Evolutionary conservation across 2,329 filamentous ascomycete species (phyloP), one percentile per base, ranked within the genome.

Genomic region (Domatiomyces catenatus): DNA sequence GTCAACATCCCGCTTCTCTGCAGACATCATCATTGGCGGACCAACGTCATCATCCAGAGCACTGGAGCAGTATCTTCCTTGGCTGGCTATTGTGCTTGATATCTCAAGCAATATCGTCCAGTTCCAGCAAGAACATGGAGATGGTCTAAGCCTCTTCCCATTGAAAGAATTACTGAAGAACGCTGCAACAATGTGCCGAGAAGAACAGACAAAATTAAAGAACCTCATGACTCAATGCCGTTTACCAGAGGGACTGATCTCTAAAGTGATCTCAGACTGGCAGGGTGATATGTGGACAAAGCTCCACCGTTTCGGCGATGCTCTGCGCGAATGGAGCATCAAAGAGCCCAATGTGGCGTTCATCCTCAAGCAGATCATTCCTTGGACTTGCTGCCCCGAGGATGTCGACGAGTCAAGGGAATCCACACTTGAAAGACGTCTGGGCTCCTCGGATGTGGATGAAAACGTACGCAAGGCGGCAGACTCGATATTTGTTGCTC

Each of bases 401-500:
- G 12, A 2, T 39, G 15, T 39, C 12, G 15, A 15, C 10, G 32
- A 39, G 5, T 15, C 32, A 39, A 15, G 32, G 12, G 3, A 39
- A 4, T 2, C 10, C 4, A 12, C 8, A 15, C 5, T 39, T 5
- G 32, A 18, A 50, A 66, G 24, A 62, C 68, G 20, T 46, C 58
- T 2, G 53, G 55, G 32, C 48, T 52, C 7, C 19, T 54, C 24
- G 47, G 54, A 10, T 0, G 75, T 88, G 44, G 76, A 80, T 43
- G 67, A 73, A 12, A 69, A 73, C 2, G 65, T 87, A 1, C 76
- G 85, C 39, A 75, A 67, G 1, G 71, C 84, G n/a, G 77, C 83
- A 46, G 85, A 94, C 64, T 77, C 79, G 47, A 76, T 90, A 24
- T 78, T 95, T 1, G 83, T 90, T 36, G 82, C 84, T 1, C 74